Conservation (phyloP, 116 monocot species). For the Thalassia testudinum region DNA sequence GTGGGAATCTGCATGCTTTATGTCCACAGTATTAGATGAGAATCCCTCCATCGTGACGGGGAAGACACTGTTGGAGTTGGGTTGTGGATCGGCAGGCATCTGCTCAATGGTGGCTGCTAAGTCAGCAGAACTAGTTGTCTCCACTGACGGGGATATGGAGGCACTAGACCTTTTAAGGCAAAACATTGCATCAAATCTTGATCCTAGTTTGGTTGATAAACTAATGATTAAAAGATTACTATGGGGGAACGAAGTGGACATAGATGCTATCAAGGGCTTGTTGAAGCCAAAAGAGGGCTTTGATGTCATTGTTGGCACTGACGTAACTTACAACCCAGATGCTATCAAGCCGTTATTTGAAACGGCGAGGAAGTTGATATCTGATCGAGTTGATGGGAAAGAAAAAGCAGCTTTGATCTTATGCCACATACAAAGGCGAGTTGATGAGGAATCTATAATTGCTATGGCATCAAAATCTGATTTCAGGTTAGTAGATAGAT, state of each 20-base stretch:
- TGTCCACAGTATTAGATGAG: constrained; percentile 56
- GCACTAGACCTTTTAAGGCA: constrained; percentile 51
- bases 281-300: constrained; percentile 21
- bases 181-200: constrained; percentile 42
- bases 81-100: constrained; percentile 81
- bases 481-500: constrained; percentile 61
- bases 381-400: background rate
- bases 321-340: constrained; percentile 65
- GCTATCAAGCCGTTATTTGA: constrained; percentile 66
- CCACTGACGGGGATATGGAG: constrained; percentile 75
- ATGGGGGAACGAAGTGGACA: constrained; percentile 64
- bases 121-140: constrained; percentile 50
- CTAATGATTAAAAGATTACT: constrained; percentile 29
- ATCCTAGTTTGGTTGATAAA: constrained; percentile 23
- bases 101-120: constrained; percentile 73
- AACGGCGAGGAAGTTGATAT: constrained; percentile 59
- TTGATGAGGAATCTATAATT: constrained; percentile 58
- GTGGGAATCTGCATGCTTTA: constrained; percentile 84
- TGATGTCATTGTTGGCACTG: constrained; percentile 83
- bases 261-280: constrained; percentile 26
- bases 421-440: constrained; percentile 69
- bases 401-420: constrained; percentile 41
- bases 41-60: constrained; percentile 59
- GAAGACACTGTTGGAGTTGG: constrained; percentile 71
- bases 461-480: constrained; percentile 30